phyloP scores from a whole-genome alignment of 768 basidiomycete species.

The Termitomyces sp. region DNA sequence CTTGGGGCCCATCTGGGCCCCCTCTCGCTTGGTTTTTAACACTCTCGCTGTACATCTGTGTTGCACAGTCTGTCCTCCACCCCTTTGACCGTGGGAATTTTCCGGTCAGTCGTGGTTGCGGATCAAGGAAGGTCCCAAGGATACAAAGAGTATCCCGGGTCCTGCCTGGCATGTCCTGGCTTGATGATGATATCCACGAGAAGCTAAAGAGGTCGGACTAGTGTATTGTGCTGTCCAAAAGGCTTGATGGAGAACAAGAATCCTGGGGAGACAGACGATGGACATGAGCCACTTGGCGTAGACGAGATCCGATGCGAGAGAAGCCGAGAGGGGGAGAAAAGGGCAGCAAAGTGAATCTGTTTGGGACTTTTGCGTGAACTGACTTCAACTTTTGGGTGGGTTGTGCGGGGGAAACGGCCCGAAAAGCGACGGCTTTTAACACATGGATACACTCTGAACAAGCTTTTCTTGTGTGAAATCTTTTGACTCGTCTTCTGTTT shows the following conservation, averaged over 20 bases:
- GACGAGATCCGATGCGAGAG: constrained; percentile 5
- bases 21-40: background rate
- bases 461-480: constrained; percentile 1
- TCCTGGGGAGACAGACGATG: background rate
- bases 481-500: too few species aligned
- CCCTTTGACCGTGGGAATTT: background rate
- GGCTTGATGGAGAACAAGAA: constrained; percentile 1
- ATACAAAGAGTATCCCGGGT: constrained; percentile 11
- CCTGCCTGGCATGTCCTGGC: constrained; percentile 10
- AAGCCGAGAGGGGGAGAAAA: background rate
- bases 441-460: background rate
- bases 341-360: background rate
- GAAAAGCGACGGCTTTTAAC: background rate
- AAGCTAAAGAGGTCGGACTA: background rate
- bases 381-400: background rate
- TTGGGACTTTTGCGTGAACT: too few species aligned
- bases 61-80: background rate
- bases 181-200: constrained; percentile 5
- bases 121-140: too few species aligned
- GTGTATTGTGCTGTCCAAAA: background rate
- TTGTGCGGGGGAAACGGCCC: background rate
- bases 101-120: background rate
- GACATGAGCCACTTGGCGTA: too few species aligned
- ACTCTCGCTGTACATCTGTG: background rate
- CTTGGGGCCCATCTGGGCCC: too few species aligned